Evolutionary conservation across 331 rosid genomes (phyloP).

Genomic region (Quercus phellos): DNA sequence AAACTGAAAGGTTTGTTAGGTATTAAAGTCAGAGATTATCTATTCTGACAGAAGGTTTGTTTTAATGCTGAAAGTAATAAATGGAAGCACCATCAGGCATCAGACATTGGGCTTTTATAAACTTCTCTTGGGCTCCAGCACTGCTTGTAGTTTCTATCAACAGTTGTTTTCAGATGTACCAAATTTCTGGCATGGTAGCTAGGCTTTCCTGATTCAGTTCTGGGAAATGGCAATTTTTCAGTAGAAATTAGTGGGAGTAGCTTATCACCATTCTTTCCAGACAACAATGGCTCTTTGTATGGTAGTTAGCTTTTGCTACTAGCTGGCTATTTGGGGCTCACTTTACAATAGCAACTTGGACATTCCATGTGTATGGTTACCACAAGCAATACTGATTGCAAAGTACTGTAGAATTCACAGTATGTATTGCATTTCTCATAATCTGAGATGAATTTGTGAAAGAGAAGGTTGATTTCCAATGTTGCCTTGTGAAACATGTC

Average conservation of each 20-base stretch:
- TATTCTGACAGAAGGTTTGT: not conserved
- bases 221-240: not conserved
- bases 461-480: slow-evolving; percentile 54
- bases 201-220: slow-evolving; percentile 1
- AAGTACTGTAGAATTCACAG: not conserved
- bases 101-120: slow-evolving; percentile 51
- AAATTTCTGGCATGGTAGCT: slow-evolving; percentile 47
- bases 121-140: slow-evolving; percentile 44
- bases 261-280: slow-evolving; percentile 44
- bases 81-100: slow-evolving; percentile 45
- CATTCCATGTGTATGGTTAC: not conserved
- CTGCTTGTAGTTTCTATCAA: slow-evolving; percentile 45
- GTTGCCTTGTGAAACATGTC: slow-evolving; percentile 47
- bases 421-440: not conserved
- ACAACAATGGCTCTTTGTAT: slow-evolving; percentile 36
- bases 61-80: slow-evolving; percentile 44
- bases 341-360: not conserved
- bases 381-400: not conserved
- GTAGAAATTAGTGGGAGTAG: slow-evolving; percentile 20
- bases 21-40: not conserved
- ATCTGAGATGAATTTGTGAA: slow-evolving; percentile 47
- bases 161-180: slow-evolving; percentile 47
- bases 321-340: not conserved
- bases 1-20: not conserved
- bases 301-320: slow-evolving; percentile 20